Evolutionary conservation across 371 early-diverging fungal genomes (phyloP), one percentile per base, ranked within the genome.

Genomic region (Rhizomucor pusillus): DNA sequence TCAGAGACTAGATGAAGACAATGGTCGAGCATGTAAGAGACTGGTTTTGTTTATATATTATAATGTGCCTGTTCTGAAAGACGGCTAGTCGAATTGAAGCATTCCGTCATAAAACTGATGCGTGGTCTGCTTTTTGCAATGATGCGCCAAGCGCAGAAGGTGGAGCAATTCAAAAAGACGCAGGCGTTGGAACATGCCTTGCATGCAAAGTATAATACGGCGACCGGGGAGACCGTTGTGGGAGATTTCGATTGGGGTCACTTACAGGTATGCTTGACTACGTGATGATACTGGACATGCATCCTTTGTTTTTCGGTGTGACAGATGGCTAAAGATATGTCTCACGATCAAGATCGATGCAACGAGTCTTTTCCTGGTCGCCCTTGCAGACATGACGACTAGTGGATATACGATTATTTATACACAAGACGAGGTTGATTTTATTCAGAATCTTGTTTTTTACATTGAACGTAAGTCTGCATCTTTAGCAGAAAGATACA

Each of bases 131-230:
- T 94, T n/a, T 87, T 83, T 59, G 63, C 85, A 18, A 92, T 93
- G 91, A 92, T 92, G 91, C 82, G 90, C 9, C 94, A 94, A 65
- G 82, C 91, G 5, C 65, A 67, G 45, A 94, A 94, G 62, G 89
- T 92, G 0, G 93, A 91, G 60, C 66, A 73, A 47, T 92, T 91
- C 71, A 91, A 92, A 69, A 79, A 88, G 62, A 87, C 89, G 1
- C 93, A 92, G 67, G 56, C 73, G 6, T 54, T 84, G 5, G 63
- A 73, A 36, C 82, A 94, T 65, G 69, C 90, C 20, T 78, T 94
- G 41, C 94, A 94, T 57, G 94, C 94, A 40, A 94, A 94, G 69
- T 92, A 92, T 70, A 87, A 88, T 50, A 94, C 94, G 1, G 68
- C 75, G 10, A 91, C 89, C 1, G 93, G 92, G 19, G 92, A 82